Conservation (phyloP, 225 moss, liverwort and hornwort species). For the Physcomitrellopsis africana region DNA sequence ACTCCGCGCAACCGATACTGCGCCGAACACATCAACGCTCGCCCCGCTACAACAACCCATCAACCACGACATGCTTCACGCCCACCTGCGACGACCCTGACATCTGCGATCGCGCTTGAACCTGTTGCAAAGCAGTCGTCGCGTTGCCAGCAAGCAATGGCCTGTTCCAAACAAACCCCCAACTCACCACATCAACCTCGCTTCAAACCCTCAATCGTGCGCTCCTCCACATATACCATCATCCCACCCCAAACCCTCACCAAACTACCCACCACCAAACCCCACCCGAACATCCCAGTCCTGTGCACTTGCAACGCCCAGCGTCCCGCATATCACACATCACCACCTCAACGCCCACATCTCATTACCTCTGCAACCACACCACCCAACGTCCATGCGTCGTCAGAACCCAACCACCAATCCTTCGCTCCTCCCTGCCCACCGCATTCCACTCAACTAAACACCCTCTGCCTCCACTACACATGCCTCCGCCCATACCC, state of each 20-base stretch:
- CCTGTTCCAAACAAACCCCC: conserved; percentile 53
- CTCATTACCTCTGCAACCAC: conserved; percentile 52
- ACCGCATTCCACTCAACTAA: too few species aligned
- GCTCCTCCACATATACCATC: too few species aligned
- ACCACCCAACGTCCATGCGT: conserved; percentile 30
- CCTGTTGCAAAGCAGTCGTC: conserved; percentile 94
- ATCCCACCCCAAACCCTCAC: background rate
- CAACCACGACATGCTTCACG: background rate
- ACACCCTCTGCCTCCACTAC: too few species aligned
- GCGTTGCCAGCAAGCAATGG: conserved; percentile 87
- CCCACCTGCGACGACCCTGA: conserved; percentile 91
- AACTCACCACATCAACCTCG: conserved; percentile 17
- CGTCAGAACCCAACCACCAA: conserved; percentile 29
- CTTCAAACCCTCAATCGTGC: too few species aligned
- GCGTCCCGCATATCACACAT: background rate
- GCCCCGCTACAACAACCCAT: too few species aligned
- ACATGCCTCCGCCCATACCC: too few species aligned
- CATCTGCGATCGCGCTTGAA: conserved; percentile 88
- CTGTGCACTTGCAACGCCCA: conserved; percentile 1
- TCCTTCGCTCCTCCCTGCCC: background rate
- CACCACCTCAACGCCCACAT: conserved; percentile 16
- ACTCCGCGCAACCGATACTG: background rate
- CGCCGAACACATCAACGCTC: background rate
- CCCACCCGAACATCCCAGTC: background rate
- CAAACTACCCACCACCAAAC: background rate